Evolutionary conservation across 2,329 filamentous ascomycete species (phyloP), one percentile per base, ranked within the genome.

Genomic region (Aspergillus sp.): DNA sequence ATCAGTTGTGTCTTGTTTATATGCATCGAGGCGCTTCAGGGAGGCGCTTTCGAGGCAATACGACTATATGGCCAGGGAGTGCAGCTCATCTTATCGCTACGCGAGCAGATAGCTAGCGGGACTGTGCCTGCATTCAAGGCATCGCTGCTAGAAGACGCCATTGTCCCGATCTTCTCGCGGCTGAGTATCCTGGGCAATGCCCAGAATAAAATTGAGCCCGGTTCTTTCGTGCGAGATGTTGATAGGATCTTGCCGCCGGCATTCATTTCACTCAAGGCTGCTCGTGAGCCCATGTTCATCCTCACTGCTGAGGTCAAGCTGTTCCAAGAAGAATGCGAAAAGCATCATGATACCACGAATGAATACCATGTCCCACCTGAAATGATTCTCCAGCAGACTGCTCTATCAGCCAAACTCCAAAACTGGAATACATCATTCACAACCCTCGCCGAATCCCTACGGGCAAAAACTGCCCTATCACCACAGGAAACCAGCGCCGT

Each of bases 1-100:
- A 63, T 73, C 11, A 73, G 58, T 18, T 73, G 69, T 39, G 60
- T 70, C 0, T 53, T 73, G 4, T 73, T 69, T n/a, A 72, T 72
- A 17, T 73, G 71, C 57, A 69, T 73, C 13, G 71, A 73, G 47
- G 58, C 58, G 0, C 53, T 72, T 1, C 62, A 69, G 34, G 70
- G 66, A 2, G 60, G 57, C 15, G 48, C 66, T 18, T 59, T 62
- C 5, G 64, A 71, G 8, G 68, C 67, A 5, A 36, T 68, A 1
- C 61, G 57, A 4, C 62, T 73, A 2, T 71, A 70, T 32, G 17
- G 43, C 5, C 69, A 73, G 18, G 69, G 68, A 5, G 53, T 66
- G 1, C 51, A 53, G 32, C 59, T 72, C 8, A 66, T 71, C 15
- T 43, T 60, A 13, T 54, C 56, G n/a, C 41, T 68, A n/a, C 67